Evolutionary conservation across 2,329 filamentous ascomycete genomes (phyloP).

Genomic region (Aspergillus neotritici): DNA sequence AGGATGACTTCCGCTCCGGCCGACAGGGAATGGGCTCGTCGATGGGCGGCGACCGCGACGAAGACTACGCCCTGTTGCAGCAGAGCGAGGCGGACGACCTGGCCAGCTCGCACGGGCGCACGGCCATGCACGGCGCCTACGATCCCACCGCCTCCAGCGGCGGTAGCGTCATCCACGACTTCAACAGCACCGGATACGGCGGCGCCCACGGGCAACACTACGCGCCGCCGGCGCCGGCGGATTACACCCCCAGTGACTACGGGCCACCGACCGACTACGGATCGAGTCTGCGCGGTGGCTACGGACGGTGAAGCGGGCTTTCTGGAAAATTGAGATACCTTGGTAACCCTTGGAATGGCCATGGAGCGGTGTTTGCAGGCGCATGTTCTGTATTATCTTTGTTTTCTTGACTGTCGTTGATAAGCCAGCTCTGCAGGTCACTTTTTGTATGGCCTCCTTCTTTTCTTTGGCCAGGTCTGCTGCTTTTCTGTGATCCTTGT

Average conservation of each 20-base stretch:
- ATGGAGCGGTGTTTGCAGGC: constrained; percentile 31
- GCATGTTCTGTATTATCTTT: constrained; percentile 21
- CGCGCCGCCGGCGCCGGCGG: constrained; percentile 16
- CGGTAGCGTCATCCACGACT: constrained; percentile 36
- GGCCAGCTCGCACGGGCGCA: constrained; percentile 29
- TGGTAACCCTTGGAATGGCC: constrained; percentile 22
- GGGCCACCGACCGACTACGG: constrained; percentile 13
- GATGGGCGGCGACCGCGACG: constrained; percentile 39
- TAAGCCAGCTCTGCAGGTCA: constrained; percentile 8
- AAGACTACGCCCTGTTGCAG: constrained; percentile 50
- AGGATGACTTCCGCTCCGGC: constrained; percentile 41
- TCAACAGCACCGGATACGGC: constrained; percentile 37
- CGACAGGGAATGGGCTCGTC: constrained; percentile 37
- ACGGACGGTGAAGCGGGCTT: constrained; percentile 17
- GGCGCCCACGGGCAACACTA: constrained; percentile 36
- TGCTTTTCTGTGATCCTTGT: constrained; percentile 8
- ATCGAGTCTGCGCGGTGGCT: constrained; percentile 18
- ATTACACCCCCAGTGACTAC: constrained; percentile 14
- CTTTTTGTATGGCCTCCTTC: neutral
- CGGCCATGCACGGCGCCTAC: constrained; percentile 35
- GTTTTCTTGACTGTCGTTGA: constrained; percentile 7
- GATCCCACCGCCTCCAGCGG: constrained; percentile 32
- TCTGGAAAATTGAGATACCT: constrained; percentile 13
- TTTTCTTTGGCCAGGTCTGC: constrained; percentile 5
- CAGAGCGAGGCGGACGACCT: constrained; percentile 42